Evolutionary conservation across 352 stramenopile species (phyloP), one percentile per base, ranked within the genome.

Genomic region (Globisporangium echinulatum): DNA sequence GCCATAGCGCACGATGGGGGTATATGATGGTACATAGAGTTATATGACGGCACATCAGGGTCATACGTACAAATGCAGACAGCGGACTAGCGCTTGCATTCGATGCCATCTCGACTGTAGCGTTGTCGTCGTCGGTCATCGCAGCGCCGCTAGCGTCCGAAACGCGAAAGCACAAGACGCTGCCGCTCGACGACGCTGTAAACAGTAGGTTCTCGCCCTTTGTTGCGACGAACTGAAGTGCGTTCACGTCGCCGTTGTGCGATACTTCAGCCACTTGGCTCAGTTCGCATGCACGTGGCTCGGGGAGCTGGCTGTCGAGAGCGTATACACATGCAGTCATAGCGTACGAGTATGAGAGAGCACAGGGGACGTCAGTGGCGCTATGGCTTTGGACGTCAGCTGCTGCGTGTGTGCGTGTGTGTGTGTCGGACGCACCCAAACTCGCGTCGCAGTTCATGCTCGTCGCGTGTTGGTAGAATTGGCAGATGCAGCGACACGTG

Each of bases 221-320:
- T 7, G 63, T 57, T 1, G 66, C 56, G 17, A 85, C 74, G 54
- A 89, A 89, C 19, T 69, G 65, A 43, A 91, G 64, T 38, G 75
- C 79, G 57, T 85, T 86, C 46, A 87, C 82, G 43, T 89, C 82
- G 59, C 82, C 79, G 0, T 69, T 66, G 52, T 87, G 75, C 25
- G 75, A 62, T 11, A 62, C 64, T 52, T 85, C 68, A 9, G 71
- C 71, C 59, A 91, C 58, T 3, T 62, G 66, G 7, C 52, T 77
- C 42, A 89, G 63, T 44, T 89, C 73, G 49, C 68, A 83, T 48
- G 68, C 51, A 11, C 59, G 63, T 7, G 52, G 7, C 11, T 58
- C 53, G 15, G 63, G 51, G 13, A 36, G 53, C 6, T 63, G 49
- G 19, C 52, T 56, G 15, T 43, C 25, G 25, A 3, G 25, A 33